Percentiles rank a stretch among this genome's conserved stretches.
Conservation (phyloP, 768 basidiomycete species). For the Tulasnella sp. region DNA sequence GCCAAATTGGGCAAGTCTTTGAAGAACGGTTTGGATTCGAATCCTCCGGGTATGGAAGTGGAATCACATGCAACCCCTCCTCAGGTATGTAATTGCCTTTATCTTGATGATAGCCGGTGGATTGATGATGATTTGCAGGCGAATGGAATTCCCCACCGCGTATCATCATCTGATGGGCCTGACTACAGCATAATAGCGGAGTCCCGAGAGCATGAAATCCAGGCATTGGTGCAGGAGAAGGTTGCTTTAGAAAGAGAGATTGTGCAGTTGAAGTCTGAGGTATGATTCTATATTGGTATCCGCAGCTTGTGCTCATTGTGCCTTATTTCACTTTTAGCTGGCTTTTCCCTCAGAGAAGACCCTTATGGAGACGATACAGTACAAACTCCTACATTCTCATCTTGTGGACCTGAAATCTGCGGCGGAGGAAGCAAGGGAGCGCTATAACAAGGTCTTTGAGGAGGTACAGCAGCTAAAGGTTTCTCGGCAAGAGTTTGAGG, state of each 20-base stretch:
- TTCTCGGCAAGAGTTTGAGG: conserved; percentile 18
- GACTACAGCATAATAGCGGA: no score
- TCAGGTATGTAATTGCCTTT: no score
- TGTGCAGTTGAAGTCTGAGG: conserved; percentile 34
- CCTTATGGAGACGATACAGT: conserved; percentile 38
- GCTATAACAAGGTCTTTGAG: conserved; percentile 24
- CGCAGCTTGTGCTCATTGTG: conserved; percentile 20
- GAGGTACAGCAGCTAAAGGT: conserved; percentile 21
- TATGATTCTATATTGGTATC: conserved; percentile 24
- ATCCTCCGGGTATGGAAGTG: conserved; percentile 24
- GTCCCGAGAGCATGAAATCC: conserved; percentile 33
- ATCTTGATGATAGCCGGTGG: no score
- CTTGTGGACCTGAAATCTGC: conserved; percentile 36
- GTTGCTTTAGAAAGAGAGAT: conserved; percentile 35
- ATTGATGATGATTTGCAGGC: no score
- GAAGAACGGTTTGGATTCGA: conserved; percentile 22
- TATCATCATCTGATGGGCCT: no score
- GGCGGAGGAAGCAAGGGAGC: conserved; percentile 30
- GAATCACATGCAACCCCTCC: no score
- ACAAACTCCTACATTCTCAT: conserved; percentile 45
- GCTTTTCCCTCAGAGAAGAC: conserved; percentile 29
- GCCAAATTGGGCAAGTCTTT: conserved; percentile 15
- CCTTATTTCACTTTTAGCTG: conserved; percentile 14
- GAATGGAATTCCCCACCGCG: no score
- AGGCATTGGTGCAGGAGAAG: conserved; percentile 31